Percentiles rank a stretch among this genome's conserved stretches.
phyloP scores from a whole-genome alignment of 768 basidiomycete species.

The Termitomyces sp. region DNA sequence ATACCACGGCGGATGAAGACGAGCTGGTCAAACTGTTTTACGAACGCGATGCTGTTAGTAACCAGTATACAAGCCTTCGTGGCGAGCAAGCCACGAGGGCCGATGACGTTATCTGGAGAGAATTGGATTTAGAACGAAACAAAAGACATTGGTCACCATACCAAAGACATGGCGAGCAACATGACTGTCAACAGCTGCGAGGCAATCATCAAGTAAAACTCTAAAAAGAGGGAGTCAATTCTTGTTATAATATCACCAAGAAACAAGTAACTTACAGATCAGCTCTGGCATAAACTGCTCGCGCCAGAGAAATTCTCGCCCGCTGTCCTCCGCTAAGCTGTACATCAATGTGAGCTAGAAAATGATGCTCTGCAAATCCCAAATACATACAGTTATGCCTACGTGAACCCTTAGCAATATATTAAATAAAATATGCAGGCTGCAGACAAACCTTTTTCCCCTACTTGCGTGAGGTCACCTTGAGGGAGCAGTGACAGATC shows the following conservation, averaged over 20 bases:
- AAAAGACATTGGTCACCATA: constrained; percentile 22
- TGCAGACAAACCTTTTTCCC: constrained; percentile 66
- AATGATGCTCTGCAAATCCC: not conserved
- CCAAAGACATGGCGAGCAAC: constrained; percentile 86
- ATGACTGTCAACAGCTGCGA: constrained; percentile 84
- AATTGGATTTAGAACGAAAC: not conserved
- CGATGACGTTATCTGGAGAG: constrained; percentile 72
- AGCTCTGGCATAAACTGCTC: constrained; percentile 88
- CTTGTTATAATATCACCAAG: not conserved
- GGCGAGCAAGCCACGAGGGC: constrained; percentile 77
- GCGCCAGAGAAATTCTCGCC: constrained; percentile 78
- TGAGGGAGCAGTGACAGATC: constrained; percentile 78
- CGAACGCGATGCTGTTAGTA: constrained; percentile 85
- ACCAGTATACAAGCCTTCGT: constrained; percentile 83
- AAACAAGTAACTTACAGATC: constrained; percentile 57
- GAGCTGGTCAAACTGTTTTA: constrained; percentile 73
- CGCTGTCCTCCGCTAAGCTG: constrained; percentile 83
- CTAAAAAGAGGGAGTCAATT: constrained; percentile 26
- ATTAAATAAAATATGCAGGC: not conserved
- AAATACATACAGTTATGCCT: constrained; percentile 54
- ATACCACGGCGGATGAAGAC: constrained; percentile 78
- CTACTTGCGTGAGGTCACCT: constrained; percentile 83
- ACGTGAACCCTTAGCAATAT: not conserved
- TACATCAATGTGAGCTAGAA: not conserved
- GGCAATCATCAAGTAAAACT: constrained; percentile 84